phyloP scores from a whole-genome alignment of 768 basidiomycete species.

The Suillus clintonianus region DNA sequence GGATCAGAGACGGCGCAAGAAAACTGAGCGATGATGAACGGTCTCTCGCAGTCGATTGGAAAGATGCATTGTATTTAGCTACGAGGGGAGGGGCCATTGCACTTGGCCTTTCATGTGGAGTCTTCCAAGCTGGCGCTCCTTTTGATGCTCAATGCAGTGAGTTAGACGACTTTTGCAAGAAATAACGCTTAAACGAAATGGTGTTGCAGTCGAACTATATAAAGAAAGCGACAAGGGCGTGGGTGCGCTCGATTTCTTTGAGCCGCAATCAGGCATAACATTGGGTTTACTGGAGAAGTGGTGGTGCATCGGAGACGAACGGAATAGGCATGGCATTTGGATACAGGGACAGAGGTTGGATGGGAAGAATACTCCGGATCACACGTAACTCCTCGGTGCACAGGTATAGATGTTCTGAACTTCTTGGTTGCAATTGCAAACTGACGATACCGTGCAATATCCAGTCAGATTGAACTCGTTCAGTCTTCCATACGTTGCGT shows the following conservation, averaged over 20 bases:
- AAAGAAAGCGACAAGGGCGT: slow-evolving; percentile 37
- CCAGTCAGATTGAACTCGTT: neutral
- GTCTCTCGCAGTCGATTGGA: slow-evolving; percentile 70
- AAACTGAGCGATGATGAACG: slow-evolving; percentile 18
- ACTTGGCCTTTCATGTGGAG: slow-evolving; percentile 59
- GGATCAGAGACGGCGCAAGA: slow-evolving; percentile 62
- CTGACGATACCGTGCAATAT: neutral
- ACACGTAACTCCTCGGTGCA: no score
- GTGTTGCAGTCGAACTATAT: neutral
- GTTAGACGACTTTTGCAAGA: slow-evolving; percentile 21
- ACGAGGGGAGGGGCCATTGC: slow-evolving; percentile 79
- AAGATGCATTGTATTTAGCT: slow-evolving; percentile 77
- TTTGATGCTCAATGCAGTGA: slow-evolving; percentile 79
- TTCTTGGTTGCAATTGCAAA: neutral
- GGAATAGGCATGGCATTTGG: slow-evolving; percentile 73
- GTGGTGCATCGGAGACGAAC: slow-evolving; percentile 81
- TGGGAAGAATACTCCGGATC: neutral
- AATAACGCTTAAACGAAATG: slow-evolving; percentile 3
- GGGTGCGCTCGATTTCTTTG: slow-evolving; percentile 73
- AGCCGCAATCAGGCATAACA: slow-evolving; percentile 23
- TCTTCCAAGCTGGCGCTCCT: slow-evolving; percentile 59
- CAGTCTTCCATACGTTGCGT: neutral
- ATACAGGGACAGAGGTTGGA: slow-evolving; percentile 58
- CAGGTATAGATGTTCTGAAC: neutral
- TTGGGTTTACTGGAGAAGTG: slow-evolving; percentile 78